Conservation (phyloP, 75 land plant genomes). For the Pinus tabuliformis region DNA sequence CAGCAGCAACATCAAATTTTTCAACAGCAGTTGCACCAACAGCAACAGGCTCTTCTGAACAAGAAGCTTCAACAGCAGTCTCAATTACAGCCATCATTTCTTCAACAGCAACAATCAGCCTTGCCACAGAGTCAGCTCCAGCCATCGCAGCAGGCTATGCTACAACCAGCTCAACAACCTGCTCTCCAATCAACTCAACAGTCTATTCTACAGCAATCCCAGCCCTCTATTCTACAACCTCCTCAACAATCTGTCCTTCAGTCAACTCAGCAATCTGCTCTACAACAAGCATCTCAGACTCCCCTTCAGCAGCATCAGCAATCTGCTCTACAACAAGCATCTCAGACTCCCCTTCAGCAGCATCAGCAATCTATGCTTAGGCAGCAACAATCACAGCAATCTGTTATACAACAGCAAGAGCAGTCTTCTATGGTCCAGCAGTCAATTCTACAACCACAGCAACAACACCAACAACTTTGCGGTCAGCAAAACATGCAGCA, state of each 20-base stretch:
- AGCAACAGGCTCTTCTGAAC: conserved; percentile 7
- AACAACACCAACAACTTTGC: neutral
- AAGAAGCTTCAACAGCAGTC: conserved; percentile 15
- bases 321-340: neutral
- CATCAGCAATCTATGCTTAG: neutral
- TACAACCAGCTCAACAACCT: neutral
- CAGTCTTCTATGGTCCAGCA: conserved; percentile 8
- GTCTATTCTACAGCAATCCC: neutral
- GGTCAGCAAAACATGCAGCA: neutral
- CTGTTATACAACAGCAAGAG: conserved; percentile 6
- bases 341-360: neutral
- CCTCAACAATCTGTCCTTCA: neutral
- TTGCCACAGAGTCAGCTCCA: conserved; percentile 1
- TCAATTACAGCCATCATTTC: neutral
- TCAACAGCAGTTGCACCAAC: conserved; percentile 1
- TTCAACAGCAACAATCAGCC: neutral
- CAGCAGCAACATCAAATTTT: conserved; percentile 10
- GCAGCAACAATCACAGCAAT: conserved; percentile 11
- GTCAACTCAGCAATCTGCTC: neutral
- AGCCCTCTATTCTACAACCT: conserved; percentile 1
- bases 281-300: conserved; percentile 1
- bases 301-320: neutral
- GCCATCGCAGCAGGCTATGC: neutral
- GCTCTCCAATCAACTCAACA: conserved; percentile 8
- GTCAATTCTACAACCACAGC: conserved; percentile 5